Evolutionary conservation across 73 alveolate genomes (phyloP), one percentile per base, ranked within the genome.

Genomic region (Paramecium caudatum): DNA sequence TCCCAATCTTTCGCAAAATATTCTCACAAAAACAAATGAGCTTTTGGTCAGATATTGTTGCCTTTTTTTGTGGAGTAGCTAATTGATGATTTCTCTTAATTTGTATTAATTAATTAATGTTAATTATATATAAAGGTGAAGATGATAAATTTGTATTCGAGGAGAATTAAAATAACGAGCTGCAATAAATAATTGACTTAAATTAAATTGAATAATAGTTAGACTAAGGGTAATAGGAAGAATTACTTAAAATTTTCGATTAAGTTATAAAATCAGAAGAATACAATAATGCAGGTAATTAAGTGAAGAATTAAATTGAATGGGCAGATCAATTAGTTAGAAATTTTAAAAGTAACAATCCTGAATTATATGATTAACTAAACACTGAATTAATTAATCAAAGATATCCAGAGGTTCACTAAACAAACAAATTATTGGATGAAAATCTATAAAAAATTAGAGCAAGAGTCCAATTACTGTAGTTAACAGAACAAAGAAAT

Each of bases 11-110:
- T 65, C 12, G 83, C 27, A 36, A 49, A 4, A 36, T 36, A 2
- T 65, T 65, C 34, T 33, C 27, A 21, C 27, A 65, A 17, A 25
- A 65, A 33, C 7, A 65, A 65, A n/a, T 30, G 27, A 30, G 34
- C 39, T 12, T 65, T 16, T 65, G 83, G 83, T 17, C 27, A 32
- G 83, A 65, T 12, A 65, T 65, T 65, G 32, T 25, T 27, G 6
- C 25, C 17, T 65, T 65, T 65, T 33, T 65, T 33, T 32, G 48
- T 25, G 83, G 83, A 0, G 7, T 25, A 15, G 15, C 12, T 65
- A 25, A 43, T 65, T 65, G 83, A 65, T 32, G 13, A 55, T 55
- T 55, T 55, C n/a, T n/a, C n/a, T n/a, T n/a, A n/a, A n/a, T n/a
- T n/a, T n/a, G n/a, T n/a, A n/a, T n/a, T 3, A 49, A 21, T 49